Conservation (phyloP, 805 yeast genomes). For the Candida succiphila region DNA sequence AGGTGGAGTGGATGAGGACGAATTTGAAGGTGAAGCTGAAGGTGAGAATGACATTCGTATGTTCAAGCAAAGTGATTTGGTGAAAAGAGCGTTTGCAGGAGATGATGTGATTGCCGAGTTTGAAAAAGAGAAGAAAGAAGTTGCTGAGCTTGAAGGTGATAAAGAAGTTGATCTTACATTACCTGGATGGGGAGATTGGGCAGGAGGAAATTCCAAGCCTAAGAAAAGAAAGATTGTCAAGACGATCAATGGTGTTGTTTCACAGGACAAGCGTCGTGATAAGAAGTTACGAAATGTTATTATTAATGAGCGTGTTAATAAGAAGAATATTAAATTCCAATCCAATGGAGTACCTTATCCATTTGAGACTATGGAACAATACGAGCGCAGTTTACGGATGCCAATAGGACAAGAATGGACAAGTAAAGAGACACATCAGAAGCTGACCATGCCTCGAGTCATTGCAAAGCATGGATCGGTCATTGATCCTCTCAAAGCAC, state of each 20-base stretch:
- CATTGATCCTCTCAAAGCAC: constrained; percentile 84
- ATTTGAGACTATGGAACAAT: constrained; percentile 86
- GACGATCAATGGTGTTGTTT: constrained; percentile 68
- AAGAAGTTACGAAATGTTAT: constrained; percentile 71
- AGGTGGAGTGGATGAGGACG: constrained; percentile 20
- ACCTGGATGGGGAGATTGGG: constrained; percentile 99
- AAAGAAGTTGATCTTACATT: constrained; percentile 74
- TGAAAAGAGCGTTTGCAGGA: constrained; percentile 92
- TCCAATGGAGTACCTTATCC: constrained; percentile 93
- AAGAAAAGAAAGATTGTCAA: constrained; percentile 57
- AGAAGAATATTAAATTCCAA: constrained; percentile 77
- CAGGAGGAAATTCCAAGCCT: constrained; percentile 47
- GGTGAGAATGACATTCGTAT: constrained; percentile 32
- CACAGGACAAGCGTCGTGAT: constrained; percentile 67
- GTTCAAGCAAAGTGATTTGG: constrained; percentile 74
- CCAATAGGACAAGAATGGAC: constrained; percentile 99
- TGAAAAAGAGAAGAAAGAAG: constrained; percentile 61
- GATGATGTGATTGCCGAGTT: constrained; percentile 87
- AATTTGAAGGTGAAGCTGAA: constrained; percentile 32
- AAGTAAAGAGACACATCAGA: constrained; percentile 77
- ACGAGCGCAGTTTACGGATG: constrained; percentile 87
- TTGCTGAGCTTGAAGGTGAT: constrained; percentile 72
- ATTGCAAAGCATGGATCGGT: constrained; percentile 81
- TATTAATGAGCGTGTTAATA: constrained; percentile 78
- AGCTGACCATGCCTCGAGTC: constrained; percentile 80